Conservation (phyloP, 257 asterid genomes). For the Solanum gandarillasii region DNA sequence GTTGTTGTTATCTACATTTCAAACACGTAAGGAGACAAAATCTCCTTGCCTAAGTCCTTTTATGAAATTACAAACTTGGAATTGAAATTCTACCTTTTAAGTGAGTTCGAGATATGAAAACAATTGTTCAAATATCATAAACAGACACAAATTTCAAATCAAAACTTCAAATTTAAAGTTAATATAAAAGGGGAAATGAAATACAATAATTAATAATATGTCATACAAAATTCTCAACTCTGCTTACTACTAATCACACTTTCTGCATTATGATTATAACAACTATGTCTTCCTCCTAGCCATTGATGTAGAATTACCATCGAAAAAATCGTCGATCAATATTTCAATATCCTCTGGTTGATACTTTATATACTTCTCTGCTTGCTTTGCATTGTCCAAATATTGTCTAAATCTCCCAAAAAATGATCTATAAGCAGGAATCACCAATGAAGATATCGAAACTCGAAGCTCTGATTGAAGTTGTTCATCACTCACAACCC, state of each 20-base stretch:
- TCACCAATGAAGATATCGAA: conserved; percentile 53
- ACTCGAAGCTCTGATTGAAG: conserved; percentile 84
- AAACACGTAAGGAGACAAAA: no score
- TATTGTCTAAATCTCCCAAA: conserved; percentile 58
- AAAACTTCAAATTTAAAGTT: neutral
- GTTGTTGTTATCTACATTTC: no score
- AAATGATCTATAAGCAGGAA: conserved; percentile 81
- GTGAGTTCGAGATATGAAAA: neutral
- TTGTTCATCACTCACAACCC: conserved; percentile 88
- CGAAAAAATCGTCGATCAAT: conserved; percentile 65
- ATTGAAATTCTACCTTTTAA: neutral
- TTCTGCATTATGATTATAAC: neutral
- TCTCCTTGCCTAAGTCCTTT: no score
- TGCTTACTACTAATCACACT: neutral
- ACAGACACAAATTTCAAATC: neutral
- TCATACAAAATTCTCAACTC: neutral
- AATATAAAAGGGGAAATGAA: neutral
- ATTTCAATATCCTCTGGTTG: conserved; percentile 85
- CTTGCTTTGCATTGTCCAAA: conserved; percentile 43
- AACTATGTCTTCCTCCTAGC: conserved; percentile 37
- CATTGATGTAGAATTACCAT: conserved; percentile 58
- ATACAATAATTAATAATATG: neutral
- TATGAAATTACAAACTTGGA: neutral
- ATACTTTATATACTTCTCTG: conserved; percentile 61
- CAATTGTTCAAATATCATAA: neutral